These are phyloP conservation scores for Curvularia sp. DNA, from an alignment of 2,329 filamentous ascomycete genomes.

Conservation along the genomic window DNA sequence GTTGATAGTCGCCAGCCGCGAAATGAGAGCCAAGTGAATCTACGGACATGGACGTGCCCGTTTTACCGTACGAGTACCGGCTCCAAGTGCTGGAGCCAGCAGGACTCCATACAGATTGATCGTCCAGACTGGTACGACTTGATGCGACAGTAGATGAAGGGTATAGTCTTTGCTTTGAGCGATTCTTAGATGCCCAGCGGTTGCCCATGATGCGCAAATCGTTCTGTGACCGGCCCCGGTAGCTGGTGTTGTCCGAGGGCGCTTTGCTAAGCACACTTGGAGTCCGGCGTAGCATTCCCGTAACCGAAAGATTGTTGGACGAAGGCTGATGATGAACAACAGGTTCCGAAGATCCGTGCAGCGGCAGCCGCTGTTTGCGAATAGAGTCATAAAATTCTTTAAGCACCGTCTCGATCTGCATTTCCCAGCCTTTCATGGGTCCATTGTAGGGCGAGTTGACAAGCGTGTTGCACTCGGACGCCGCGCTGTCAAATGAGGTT, in stretches of 20 bases:
- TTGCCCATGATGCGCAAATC: slow-evolving; percentile 70
- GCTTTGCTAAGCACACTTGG: slow-evolving; percentile 93
- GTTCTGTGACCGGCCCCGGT: slow-evolving; percentile 71
- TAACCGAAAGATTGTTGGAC: slow-evolving; percentile 71
- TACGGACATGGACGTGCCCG: slow-evolving; percentile 88
- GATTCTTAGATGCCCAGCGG: slow-evolving; percentile 84
- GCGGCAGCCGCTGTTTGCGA: slow-evolving; percentile 81
- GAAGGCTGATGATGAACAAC: slow-evolving; percentile 56
- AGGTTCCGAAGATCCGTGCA: slow-evolving; percentile 73
- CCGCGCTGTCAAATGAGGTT: slow-evolving; percentile 46
- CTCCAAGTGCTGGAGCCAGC: slow-evolving; percentile 94
- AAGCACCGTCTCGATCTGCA: slow-evolving; percentile 86
- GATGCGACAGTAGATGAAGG: slow-evolving; percentile 83
- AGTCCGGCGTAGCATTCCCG: slow-evolving; percentile 77
- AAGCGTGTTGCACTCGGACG: slow-evolving; percentile 72
- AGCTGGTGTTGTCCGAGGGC: slow-evolving; percentile 79
- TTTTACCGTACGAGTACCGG: slow-evolving; percentile 89
- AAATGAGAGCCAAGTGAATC: slow-evolving; percentile 84
- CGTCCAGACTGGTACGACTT: slow-evolving; percentile 92
- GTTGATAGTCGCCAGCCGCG: slow-evolving; percentile 83
- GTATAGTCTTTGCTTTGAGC: slow-evolving; percentile 79
- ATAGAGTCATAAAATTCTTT: slow-evolving; percentile 94
- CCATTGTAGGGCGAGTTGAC: slow-evolving; percentile 81
- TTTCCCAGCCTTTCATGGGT: slow-evolving; percentile 80
- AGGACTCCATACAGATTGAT: slow-evolving; percentile 91